phyloP scores from a whole-genome alignment of 2,329 filamentous ascomycete genomes.

The Tolypocladium tundrense region DNA sequence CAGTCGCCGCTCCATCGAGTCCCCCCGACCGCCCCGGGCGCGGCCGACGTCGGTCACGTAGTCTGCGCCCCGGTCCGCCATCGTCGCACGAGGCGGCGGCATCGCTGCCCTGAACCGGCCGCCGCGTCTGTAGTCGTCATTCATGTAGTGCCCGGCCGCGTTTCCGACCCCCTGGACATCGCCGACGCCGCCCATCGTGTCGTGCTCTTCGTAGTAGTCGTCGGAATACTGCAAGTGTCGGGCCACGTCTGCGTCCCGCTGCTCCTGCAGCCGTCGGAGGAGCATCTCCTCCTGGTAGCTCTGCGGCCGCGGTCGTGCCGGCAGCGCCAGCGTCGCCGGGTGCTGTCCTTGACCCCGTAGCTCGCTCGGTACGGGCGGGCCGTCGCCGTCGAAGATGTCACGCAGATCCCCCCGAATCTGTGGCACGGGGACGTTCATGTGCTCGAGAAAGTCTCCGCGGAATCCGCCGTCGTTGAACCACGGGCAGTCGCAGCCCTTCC shows the following conservation, averaged over 20 bases:
- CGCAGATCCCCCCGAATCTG: conserved; percentile 13
- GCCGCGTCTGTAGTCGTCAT: conserved; percentile 40
- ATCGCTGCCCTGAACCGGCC: conserved; percentile 1
- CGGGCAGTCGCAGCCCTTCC: conserved; percentile 76
- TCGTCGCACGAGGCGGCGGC: background rate
- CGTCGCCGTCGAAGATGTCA: conserved; percentile 9
- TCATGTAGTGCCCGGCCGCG: conserved; percentile 47
- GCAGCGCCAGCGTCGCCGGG: conserved; percentile 8
- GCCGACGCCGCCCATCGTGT: conserved; percentile 19
- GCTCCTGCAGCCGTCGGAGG: conserved; percentile 35
- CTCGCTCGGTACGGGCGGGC: conserved; percentile 20
- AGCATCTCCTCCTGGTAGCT: conserved; percentile 38
- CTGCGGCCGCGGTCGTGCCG: conserved; percentile 13
- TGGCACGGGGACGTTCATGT: conserved; percentile 38
- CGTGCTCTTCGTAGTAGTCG: conserved; percentile 30
- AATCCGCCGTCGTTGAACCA: conserved; percentile 59
- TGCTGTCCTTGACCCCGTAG: conserved; percentile 11
- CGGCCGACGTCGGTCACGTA: conserved; percentile 35
- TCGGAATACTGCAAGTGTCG: conserved; percentile 15
- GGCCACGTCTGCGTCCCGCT: conserved; percentile 28
- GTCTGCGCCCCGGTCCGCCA: conserved; percentile 1
- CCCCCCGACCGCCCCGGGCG: conserved; percentile 28
- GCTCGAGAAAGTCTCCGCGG: conserved; percentile 43
- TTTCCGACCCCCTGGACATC: conserved; percentile 37
- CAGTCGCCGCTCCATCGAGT: conserved; percentile 38